These are phyloP conservation scores for Cystofilobasidium ferigula DNA, from an alignment of 768 basidiomycete genomes.

Conservation along the genomic window DNA sequence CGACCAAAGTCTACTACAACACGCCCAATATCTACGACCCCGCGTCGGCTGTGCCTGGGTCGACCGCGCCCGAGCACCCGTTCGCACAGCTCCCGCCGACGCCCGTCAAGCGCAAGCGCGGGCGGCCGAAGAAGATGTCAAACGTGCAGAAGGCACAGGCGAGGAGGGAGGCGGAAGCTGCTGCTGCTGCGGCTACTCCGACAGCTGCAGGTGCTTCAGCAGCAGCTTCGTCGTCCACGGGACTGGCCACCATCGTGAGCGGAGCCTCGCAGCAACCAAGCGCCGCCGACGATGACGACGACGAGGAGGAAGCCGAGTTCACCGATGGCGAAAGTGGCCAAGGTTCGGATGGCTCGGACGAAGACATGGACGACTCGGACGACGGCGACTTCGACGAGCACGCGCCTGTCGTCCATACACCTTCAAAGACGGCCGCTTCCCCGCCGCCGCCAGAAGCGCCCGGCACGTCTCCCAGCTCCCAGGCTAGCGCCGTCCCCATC, in stretches of 20 bases:
- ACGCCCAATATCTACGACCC: conserved; percentile 6
- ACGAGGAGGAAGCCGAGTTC: conserved; percentile 1
- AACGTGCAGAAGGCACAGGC: too few relatives aligned
- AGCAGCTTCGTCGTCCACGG: neutral
- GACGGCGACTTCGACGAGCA: neutral
- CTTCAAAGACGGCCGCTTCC: neutral
- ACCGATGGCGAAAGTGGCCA: neutral
- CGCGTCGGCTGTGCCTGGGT: neutral
- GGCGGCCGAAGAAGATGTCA: neutral
- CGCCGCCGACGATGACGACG: neutral
- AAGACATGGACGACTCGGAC: neutral
- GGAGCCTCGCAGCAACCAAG: too few relatives aligned
- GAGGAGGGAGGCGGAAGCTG: too few relatives aligned
- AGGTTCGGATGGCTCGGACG: neutral
- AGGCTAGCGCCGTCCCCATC: neutral
- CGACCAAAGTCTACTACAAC: neutral
- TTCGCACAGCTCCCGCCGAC: neutral
- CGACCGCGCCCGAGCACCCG: neutral
- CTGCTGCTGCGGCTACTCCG: too few relatives aligned
- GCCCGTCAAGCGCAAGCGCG: conserved; percentile 2
- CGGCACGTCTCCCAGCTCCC: neutral
- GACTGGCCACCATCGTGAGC: neutral
- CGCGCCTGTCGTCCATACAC: too few relatives aligned
- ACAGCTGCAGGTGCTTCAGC: neutral
- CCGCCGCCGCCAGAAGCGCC: too few relatives aligned